phyloP scores from a whole-genome alignment of 495 filamentous ascomycete species.

The Tuber microsphaerosporum region DNA sequence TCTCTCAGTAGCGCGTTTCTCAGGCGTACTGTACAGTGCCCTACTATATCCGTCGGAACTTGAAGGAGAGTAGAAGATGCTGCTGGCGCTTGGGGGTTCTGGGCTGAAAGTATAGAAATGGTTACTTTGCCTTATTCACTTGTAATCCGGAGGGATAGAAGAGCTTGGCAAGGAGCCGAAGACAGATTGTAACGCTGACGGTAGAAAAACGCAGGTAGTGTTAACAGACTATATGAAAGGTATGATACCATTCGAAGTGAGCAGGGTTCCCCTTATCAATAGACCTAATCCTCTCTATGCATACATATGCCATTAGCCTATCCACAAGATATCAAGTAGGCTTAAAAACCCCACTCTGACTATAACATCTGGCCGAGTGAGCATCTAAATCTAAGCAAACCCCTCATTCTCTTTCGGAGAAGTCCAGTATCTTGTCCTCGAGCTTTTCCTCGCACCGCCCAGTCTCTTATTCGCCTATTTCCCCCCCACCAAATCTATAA shows the following conservation, averaged over 20 bases:
- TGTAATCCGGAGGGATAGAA: neutral
- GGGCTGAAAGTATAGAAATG: too few relatives aligned
- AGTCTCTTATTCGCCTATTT: neutral
- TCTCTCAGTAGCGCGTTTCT: neutral
- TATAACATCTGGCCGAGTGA: neutral
- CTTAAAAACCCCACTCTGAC: neutral
- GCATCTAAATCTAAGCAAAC: too few relatives aligned
- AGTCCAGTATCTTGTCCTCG: neutral
- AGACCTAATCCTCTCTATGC: neutral
- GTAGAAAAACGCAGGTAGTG: neutral
- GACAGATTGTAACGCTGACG: neutral
- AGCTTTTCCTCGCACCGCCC: neutral
- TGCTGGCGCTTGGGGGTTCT: too few relatives aligned
- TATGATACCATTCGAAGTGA: neutral
- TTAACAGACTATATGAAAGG: neutral
- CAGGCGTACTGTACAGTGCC: too few relatives aligned
- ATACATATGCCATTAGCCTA: neutral
- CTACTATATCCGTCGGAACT: too few relatives aligned
- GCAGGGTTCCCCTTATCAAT: neutral
- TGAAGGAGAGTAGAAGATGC: too few relatives aligned
- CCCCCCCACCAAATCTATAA: neutral
- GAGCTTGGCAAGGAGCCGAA: neutral
- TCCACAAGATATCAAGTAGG: neutral
- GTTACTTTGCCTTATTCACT: neutral
- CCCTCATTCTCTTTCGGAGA: too few relatives aligned